These are phyloP conservation scores for Asterophora lycoperdoides DNA, from an alignment of 768 basidiomycete genomes.

Conservation along the genomic window DNA sequence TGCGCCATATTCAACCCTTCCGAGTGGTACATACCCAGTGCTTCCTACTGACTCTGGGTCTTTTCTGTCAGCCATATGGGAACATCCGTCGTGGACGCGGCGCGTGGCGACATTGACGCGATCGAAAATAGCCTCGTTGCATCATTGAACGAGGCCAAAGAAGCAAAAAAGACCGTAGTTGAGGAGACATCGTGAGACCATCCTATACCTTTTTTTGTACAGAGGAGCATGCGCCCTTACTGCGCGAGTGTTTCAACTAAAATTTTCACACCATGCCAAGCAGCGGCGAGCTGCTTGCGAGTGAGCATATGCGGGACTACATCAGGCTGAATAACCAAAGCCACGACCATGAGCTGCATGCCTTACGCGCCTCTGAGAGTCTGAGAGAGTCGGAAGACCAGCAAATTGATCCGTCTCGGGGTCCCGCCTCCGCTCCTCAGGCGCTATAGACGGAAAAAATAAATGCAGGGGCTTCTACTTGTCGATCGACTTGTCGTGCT, in stretches of 20 bases:
- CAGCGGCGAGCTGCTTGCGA: too few species aligned
- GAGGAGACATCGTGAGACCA: conserved; percentile 6
- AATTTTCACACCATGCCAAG: too few species aligned
- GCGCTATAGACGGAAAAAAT: background rate
- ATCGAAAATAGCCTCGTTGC: conserved; percentile 54
- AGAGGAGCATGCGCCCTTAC: too few species aligned
- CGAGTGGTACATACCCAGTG: background rate
- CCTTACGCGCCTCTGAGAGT: too few species aligned
- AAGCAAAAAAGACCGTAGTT: conserved; percentile 10
- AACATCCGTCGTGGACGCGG: conserved; percentile 56
- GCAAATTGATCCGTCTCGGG: conserved; percentile 13
- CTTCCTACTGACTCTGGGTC: background rate
- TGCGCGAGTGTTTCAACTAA: too few species aligned
- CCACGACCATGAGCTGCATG: too few species aligned
- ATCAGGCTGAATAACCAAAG: too few species aligned
- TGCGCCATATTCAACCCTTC: conserved; percentile 21
- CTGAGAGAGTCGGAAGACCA: conserved; percentile 5
- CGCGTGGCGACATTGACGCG: conserved; percentile 67
- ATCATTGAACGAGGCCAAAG: conserved; percentile 33
- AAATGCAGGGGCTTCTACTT: background rate
- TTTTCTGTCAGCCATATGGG: conserved; percentile 72
- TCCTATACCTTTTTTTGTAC: background rate
- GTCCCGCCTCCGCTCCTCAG: conserved; percentile 10
- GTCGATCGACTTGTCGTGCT: background rate
- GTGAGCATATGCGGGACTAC: too few species aligned